Evolutionary conservation across 2,329 filamentous ascomycete genomes (phyloP), one percentile per base, ranked within the genome.

Genomic region (Juglanconis sp.): DNA sequence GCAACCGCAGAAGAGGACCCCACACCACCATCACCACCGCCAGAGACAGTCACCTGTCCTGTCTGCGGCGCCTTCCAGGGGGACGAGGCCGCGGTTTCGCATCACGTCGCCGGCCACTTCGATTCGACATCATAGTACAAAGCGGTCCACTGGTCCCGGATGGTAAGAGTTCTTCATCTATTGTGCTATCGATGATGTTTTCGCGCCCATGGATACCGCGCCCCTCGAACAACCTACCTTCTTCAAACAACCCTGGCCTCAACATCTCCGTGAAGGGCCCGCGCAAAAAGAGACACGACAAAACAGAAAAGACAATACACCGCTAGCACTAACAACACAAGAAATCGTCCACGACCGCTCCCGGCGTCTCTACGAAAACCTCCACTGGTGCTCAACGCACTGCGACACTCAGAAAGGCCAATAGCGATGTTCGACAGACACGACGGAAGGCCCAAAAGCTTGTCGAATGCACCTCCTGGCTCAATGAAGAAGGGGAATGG

Each of bases 31-130:
- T 47, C 54, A 53, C n/a, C 36, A 11, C 50, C 60, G 3, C 65
- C 38, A 0, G 63, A 65, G 8, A 36, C 51, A 8, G 63, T 71
- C 5, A 78, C 72, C 5, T 91, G 88, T 69, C 88, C 88, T 0
- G 84, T 91, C 1, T 91, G 88, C 68, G 79, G 79, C 3, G 73
- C 68, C 0, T 91, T 91, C 70, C 80, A 87, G 65, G 88, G 88
- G 1, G 88, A 91, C 65, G 87, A 88, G 66, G 75, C 77, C 1
- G 88, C 88, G 8, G 86, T 91, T 9, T 83, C 83, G 9, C 80
- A 87, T 71, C 88, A 91, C 67, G 86, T 91, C 61, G 82, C 84
- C 32, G 70, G 67, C 3, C 85, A 88, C 68, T 86, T 88, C 57
- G 75, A 77, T 17, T 66, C 66, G 17, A 11, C 17, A 10, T 35